Evolutionary conservation across 2,329 filamentous ascomycete species (phyloP).

Genomic region (Laburnicola sp.): DNA sequence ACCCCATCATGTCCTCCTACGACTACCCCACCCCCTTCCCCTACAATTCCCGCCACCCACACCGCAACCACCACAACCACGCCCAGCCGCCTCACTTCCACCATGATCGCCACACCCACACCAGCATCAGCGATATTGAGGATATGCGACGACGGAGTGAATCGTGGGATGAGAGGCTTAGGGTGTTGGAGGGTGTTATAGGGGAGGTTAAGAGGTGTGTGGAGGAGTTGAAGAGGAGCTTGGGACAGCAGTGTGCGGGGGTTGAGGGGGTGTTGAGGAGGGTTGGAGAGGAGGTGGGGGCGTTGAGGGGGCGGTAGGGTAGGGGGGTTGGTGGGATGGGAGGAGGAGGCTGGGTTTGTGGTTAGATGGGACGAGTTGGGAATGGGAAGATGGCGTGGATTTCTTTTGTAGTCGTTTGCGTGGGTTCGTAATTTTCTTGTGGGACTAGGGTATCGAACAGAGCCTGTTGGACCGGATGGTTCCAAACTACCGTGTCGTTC

Average conservation of each 20-base stretch:
- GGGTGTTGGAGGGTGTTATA: neutral
- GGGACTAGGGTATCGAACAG: too few relatives aligned
- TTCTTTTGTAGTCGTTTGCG: too few relatives aligned
- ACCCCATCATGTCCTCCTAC: neutral
- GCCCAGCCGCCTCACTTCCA: too few relatives aligned
- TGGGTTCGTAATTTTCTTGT: too few relatives aligned
- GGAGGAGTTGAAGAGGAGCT: slow-evolving; percentile 1
- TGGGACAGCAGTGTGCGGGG: neutral
- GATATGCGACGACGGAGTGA: neutral
- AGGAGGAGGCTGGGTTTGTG: too few relatives aligned
- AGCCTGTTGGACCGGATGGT: too few relatives aligned
- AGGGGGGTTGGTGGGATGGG: too few relatives aligned
- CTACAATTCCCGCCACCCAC: neutral
- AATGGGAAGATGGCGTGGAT: too few relatives aligned
- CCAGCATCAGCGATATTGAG: neutral
- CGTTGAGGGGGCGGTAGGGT: neutral
- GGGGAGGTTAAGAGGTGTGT: neutral
- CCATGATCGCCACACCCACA: neutral
- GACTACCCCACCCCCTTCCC: neutral
- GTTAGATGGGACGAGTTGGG: too few relatives aligned
- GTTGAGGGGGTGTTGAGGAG: neutral
- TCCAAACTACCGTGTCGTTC: too few relatives aligned
- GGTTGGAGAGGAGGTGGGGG: neutral
- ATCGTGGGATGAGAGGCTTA: neutral
- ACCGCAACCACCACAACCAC: neutral